Evolutionary conservation across 2,329 filamentous ascomycete genomes (phyloP).

Genomic region (Hypocreales sp.): DNA sequence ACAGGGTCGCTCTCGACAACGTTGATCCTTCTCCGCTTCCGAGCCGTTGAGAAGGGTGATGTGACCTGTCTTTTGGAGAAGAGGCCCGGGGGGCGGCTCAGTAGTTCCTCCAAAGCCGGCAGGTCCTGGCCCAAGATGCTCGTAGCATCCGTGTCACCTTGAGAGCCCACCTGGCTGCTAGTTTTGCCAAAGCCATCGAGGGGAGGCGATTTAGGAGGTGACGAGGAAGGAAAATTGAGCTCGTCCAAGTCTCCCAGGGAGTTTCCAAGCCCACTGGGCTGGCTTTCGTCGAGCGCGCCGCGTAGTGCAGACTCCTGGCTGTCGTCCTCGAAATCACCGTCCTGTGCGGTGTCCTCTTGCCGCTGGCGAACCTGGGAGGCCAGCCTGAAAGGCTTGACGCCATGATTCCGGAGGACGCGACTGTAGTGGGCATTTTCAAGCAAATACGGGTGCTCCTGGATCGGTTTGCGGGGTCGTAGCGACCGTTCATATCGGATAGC

Average conservation of each 20-base stretch:
- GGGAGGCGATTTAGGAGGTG: conserved; percentile 13
- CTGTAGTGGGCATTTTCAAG: conserved; percentile 40
- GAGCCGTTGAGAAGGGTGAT: conserved; percentile 10
- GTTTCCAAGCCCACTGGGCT: conserved; percentile 8
- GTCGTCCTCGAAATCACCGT: conserved; percentile 35
- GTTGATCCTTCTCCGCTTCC: conserved; percentile 15
- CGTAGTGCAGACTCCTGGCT: conserved; percentile 25
- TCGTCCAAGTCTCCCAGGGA: conserved; percentile 7
- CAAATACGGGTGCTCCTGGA: conserved; percentile 44
- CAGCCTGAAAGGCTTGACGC: conserved; percentile 35
- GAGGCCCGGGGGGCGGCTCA: conserved; percentile 8
- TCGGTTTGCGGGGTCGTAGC: conserved; percentile 42
- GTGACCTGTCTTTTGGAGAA: conserved; percentile 9
- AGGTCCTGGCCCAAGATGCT: conserved; percentile 21
- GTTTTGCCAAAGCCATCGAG: conserved; percentile 8
- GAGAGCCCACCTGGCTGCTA: conserved; percentile 19
- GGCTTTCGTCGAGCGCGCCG: conserved; percentile 19
- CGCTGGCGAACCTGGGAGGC: conserved; percentile 12
- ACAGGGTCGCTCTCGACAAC: conserved; percentile 16
- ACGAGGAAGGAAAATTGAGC: conserved; percentile 12
- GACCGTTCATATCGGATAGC: conserved; percentile 27
- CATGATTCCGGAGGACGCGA: conserved; percentile 35
- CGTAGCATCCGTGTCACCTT: conserved; percentile 20
- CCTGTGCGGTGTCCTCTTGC: conserved; percentile 29
- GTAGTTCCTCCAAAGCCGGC: conserved; percentile 19